Base-by-base conservation (phyloP, 305 asterid genomes). In the Striga hermonthica region DNA sequence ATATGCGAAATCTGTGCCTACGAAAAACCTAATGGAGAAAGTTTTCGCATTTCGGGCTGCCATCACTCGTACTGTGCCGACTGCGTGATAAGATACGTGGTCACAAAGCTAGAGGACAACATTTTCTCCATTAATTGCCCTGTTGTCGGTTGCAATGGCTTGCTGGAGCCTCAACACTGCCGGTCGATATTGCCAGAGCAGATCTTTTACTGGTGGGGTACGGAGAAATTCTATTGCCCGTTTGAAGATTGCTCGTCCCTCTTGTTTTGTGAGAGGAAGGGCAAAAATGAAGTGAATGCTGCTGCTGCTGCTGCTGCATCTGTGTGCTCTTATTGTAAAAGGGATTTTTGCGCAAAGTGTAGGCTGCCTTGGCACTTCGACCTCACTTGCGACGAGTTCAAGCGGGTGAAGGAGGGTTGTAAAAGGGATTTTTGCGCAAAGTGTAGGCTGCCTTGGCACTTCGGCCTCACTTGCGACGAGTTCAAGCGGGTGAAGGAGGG, bases 171-270 rank as follows among this genome's bases (percentile, higher is more conserved):
- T 10, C 65, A 78, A 0, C 68, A 76, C 12, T 89, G 95, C 56
- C 78, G 78, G 8, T 60, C 79, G 1, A 82, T 89, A 10, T 74
- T 89, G 7, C 86, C 95, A 1, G 39, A 67, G 45, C 67, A 74
- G 41, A 91, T 83, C 6, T 83, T 83, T 8, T 88, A 80, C 50
- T 58, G 89, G 62, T 89, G 95, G 96, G 85, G 86, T 5, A 50
- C 81, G 9, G 79, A 85, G 74, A 86, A 55, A 60, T 80, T 78
- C 6, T 91, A 91, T 14, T 91, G 96, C 65, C 98, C 98, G 0
- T 81, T 57, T 47, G 82, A 81, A 64, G 85, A 83, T 68, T 89
- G 96, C 63, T 89, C 95, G 0, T 84, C 89, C 0, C 41, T 87
- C 71, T 36, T 91, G 77, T 69, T 89, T 9, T 74, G 79, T 52